Conservation (phyloP, 768 basidiomycete genomes). For the Leccinum rimulosum region DNA sequence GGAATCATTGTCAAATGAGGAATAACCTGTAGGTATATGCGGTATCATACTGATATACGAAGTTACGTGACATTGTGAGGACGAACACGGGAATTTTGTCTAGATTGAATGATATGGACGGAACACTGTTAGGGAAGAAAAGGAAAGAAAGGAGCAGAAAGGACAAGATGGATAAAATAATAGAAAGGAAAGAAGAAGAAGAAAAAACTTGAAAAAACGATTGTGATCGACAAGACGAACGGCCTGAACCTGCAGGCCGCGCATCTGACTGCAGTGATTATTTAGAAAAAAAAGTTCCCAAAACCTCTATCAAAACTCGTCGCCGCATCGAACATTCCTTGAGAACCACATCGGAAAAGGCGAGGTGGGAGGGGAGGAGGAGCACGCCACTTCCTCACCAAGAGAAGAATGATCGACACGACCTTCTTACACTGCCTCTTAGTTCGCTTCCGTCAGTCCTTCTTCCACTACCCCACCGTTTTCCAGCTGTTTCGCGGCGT, state of each 20-base stretch:
- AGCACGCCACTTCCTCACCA: conserved; percentile 21
- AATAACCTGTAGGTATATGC: background rate
- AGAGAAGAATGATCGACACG: conserved; percentile 6
- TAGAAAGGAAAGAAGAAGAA: background rate
- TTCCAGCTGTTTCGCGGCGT: conserved; percentile 13
- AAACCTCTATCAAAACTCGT: background rate
- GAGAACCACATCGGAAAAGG: background rate
- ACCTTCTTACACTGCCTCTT: conserved; percentile 13
- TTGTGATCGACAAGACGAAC: background rate
- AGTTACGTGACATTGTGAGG: background rate
- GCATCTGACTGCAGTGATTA: background rate
- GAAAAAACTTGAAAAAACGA: background rate
- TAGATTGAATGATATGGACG: background rate
- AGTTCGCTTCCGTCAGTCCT: conserved; percentile 16
- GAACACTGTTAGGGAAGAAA: background rate
- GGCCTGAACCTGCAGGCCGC: background rate
- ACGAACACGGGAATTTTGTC: background rate
- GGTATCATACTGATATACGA: background rate
- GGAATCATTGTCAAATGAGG: background rate
- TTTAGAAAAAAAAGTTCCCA: background rate
- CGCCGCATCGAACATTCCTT: background rate
- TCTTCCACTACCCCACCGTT: conserved; percentile 5
- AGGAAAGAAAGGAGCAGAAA: background rate
- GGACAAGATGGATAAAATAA: background rate
- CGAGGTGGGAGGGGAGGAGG: conserved; percentile 1